Base-by-base conservation (phyloP, 2,329 filamentous ascomycete species). In the Sclerotiophoma versabilis region DNA sequence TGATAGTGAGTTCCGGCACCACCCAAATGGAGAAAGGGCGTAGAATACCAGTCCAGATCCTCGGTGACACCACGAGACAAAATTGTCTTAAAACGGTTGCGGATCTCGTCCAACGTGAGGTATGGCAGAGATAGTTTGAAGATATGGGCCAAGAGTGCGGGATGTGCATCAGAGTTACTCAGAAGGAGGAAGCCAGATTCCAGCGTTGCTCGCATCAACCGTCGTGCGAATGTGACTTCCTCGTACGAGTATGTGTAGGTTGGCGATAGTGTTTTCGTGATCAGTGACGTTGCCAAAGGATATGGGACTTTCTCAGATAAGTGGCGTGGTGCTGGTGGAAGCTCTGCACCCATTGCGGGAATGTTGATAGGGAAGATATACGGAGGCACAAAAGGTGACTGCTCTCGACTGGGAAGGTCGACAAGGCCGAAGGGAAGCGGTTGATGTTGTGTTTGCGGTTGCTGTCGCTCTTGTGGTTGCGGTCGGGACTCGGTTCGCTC, bases 121-220 rank as follows among this genome's bases (percentile, higher is more conserved):
- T 87, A 87, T 22, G 86, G 80, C 15, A 89, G 76, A n/a, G 85
- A 86, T 51, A 92, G 88, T 29, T 85, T 87, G 70, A 92, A 93
- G 1, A 87, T 80, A 27, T 81, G 80, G n/a, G 73, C 65, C 32
- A 75, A 62, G 1, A 63, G 62, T 25, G 63, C 58, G 5, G 65
- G 72, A 6, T 57, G 62, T 23, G 65, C 44, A 57, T 66, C 44
- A 23, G 67, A 52, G 0, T 82, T 79, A 41, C 84, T 80, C 2
- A 90, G 78, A 1, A 93, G 74, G 2, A 78, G 75, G 51, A 87
- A 84, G 0, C 82, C 89, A 22, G 80, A 75, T 72, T 96, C 90
- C 1, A 87, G 63, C 2, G 85, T 81, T 47, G 80, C 80, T 34
- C 91, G 84, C 42, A 91, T 88, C 4, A 96, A 77, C 4, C 88